phyloP scores from a whole-genome alignment of 805 yeast species.

The Yarrowia deformans region DNA sequence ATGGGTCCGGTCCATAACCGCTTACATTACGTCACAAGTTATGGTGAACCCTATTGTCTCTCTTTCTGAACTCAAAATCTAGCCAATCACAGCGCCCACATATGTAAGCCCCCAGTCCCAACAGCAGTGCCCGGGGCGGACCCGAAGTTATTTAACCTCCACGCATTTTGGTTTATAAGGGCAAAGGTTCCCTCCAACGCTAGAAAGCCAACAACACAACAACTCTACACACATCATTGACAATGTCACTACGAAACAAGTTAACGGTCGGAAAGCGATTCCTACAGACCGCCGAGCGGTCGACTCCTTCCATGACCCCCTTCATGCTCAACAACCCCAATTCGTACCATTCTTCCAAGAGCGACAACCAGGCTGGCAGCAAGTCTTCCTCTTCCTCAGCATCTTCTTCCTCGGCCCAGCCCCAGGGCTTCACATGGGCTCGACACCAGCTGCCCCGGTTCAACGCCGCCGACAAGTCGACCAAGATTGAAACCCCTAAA shows the following conservation, averaged over 20 bases:
- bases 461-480: constrained; percentile 12
- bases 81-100: constrained; percentile 15
- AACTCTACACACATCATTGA: neutral
- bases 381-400: constrained; percentile 1
- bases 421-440: constrained; percentile 33
- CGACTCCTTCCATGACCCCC: constrained; percentile 37
- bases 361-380: constrained; percentile 1
- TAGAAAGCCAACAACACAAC: constrained; percentile 1
- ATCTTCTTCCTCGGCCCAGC: constrained; percentile 1
- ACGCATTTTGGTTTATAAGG: constrained; percentile 24
- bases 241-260: constrained; percentile 33
- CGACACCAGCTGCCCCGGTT: constrained; percentile 37
- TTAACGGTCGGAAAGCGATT: constrained; percentile 28
- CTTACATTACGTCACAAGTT: constrained; percentile 2
- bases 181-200: constrained; percentile 31
- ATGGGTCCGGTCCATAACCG: neutral
- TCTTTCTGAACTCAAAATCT: neutral
- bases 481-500: constrained; percentile 17
- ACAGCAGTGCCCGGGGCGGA: constrained; percentile 25
- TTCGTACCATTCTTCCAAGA: constrained; percentile 29
- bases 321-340: constrained; percentile 38
- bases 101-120: constrained; percentile 22
- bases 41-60: constrained; percentile 6
- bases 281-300: constrained; percentile 39
- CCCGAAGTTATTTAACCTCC: constrained; percentile 37